Evolutionary conservation across 768 basidiomycete genomes (phyloP).

Genomic region (Suillus clintonianus): DNA sequence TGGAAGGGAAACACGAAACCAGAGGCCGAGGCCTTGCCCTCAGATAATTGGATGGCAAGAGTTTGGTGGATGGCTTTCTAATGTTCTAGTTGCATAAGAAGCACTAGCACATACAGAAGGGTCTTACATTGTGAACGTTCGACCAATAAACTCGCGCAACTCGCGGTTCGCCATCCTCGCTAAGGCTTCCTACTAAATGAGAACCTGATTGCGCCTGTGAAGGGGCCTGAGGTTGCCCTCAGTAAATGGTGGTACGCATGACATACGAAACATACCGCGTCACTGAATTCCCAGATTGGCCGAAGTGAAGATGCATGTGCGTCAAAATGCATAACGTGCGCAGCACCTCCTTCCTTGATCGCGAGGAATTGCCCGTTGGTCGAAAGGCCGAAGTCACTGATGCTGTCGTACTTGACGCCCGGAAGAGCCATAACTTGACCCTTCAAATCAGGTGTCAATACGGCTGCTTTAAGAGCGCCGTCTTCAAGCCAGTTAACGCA

Average conservation of each 20-base stretch:
- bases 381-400: constrained; percentile 66
- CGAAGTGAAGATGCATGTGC: constrained; percentile 40
- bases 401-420: constrained; percentile 44
- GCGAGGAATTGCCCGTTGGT: constrained; percentile 59
- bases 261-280: constrained; percentile 43
- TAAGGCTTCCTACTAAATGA: too few relatives aligned
- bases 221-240: too few relatives aligned
- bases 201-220: too few relatives aligned
- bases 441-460: constrained; percentile 53
- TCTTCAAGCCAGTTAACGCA: constrained; percentile 48
- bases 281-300: constrained; percentile 55
- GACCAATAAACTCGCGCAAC: constrained; percentile 73
- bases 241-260: constrained; percentile 8
- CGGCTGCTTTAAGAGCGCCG: constrained; percentile 48
- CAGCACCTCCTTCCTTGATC: constrained; percentile 53
- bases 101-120: background rate
- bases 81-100: background rate
- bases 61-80: constrained; percentile 60
- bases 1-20: constrained; percentile 68
- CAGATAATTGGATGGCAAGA: constrained; percentile 48
- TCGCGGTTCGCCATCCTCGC: constrained; percentile 51
- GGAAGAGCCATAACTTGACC: constrained; percentile 47
- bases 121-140: constrained; percentile 49
- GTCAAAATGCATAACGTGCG: constrained; percentile 54
- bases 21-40: constrained; percentile 47